Evolutionary conservation across 2,329 filamentous ascomycete species (phyloP).

Genomic region (Aspergillus carbonarius): DNA sequence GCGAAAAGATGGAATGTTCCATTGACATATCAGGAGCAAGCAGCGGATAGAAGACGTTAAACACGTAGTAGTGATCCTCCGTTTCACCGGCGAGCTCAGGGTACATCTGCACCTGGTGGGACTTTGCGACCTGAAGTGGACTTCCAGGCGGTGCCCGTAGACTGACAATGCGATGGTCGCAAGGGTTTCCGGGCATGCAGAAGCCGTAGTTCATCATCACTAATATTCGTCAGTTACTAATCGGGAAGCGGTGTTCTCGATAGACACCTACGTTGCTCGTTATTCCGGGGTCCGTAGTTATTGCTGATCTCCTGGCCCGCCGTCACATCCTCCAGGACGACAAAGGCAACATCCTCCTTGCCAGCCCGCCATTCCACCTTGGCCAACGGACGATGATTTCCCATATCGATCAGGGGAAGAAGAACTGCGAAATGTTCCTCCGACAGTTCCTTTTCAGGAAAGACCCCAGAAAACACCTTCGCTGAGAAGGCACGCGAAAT

Average conservation of each 20-base stretch:
- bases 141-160: conserved; percentile 41
- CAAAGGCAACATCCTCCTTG: conserved; percentile 38
- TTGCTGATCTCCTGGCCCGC: conserved; percentile 61
- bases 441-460: conserved; percentile 39
- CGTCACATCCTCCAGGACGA: conserved; percentile 47
- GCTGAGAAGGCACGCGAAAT: conserved; percentile 46
- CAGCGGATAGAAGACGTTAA: conserved; percentile 47
- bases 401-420: conserved; percentile 69
- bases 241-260: neutral
- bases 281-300: conserved; percentile 75
- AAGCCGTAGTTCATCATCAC: conserved; percentile 50
- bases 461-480: conserved; percentile 41
- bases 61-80: conserved; percentile 45
- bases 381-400: conserved; percentile 66
- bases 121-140: conserved; percentile 37
- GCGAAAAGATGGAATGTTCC: conserved; percentile 45
- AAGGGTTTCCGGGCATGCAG: conserved; percentile 43
- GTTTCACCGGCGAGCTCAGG: conserved; percentile 28
- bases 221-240: conserved; percentile 15
- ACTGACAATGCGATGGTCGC: conserved; percentile 45
- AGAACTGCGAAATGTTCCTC: conserved; percentile 66
- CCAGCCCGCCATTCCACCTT: conserved; percentile 59
- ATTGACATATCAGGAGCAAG: conserved; percentile 32
- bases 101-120: conserved; percentile 34
- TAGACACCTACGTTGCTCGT: conserved; percentile 57